Conservation (phyloP, 148 eudicot species). For the Rhododendron kiyosumense region DNA sequence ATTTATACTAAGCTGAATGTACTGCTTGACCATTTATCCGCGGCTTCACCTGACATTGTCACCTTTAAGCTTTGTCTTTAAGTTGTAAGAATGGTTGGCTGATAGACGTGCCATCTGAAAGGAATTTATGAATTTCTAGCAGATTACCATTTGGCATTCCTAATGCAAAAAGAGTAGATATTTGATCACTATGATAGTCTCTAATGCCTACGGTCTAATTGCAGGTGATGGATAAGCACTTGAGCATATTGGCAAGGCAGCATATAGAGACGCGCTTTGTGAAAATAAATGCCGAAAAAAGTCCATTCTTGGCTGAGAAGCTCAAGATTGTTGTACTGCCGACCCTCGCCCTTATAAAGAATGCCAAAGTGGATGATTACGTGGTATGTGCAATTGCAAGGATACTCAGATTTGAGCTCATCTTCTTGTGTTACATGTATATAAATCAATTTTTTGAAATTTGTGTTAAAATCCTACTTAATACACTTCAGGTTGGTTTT, state of each 20-base stretch:
- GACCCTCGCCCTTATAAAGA: slow-evolving; percentile 82
- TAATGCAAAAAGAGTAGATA: not conserved
- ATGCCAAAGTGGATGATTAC: slow-evolving; percentile 89
- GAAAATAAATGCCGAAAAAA: slow-evolving; percentile 86
- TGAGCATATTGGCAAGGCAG: slow-evolving; percentile 77
- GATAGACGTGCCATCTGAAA: not conserved
- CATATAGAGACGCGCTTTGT: slow-evolving; percentile 89
- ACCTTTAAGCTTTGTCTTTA: not conserved
- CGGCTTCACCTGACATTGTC: too few species aligned
- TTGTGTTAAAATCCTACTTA: not conserved
- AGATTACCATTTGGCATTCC: not conserved
- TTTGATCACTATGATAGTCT: not conserved
- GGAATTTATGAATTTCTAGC: not conserved
- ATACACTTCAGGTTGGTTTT: slow-evolving; percentile 70
- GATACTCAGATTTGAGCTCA: not conserved
- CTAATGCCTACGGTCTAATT: slow-evolving; percentile 1
- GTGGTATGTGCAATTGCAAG: slow-evolving; percentile 48
- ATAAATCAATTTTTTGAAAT: not conserved
- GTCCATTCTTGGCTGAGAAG: slow-evolving; percentile 89
- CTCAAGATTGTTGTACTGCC: slow-evolving; percentile 89
- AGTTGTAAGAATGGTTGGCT: not conserved
- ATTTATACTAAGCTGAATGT: not conserved
- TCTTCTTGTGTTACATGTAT: not conserved
- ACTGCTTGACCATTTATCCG: not conserved
- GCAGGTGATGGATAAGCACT: slow-evolving; percentile 94